Percentiles rank a stretch among this genome's conserved stretches.
Conservation (phyloP, 768 basidiomycete genomes). For the Boletus speciosus region DNA sequence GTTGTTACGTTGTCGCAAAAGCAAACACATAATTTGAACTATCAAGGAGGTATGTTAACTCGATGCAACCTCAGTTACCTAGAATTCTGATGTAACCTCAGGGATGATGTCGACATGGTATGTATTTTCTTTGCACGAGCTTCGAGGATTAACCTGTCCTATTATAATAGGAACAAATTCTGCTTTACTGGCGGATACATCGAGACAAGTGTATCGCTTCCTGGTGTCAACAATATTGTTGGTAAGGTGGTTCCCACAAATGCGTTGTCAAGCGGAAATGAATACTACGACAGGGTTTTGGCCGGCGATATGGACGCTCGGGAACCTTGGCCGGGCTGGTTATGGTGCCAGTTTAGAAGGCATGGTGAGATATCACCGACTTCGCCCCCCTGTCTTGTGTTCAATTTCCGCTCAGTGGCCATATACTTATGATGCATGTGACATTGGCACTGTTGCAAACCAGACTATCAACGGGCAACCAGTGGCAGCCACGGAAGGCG, state of each 20-base stretch:
- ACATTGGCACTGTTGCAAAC: slow-evolving; percentile 79
- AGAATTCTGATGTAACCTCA: slow-evolving; percentile 36
- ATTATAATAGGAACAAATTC: slow-evolving; percentile 67
- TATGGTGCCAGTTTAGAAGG: slow-evolving; percentile 64
- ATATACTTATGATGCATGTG: slow-evolving; percentile 70
- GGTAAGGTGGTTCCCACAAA: slow-evolving; percentile 29
- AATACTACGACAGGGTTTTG: slow-evolving; percentile 37
- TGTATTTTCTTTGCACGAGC: slow-evolving; percentile 2
- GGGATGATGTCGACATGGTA: slow-evolving; percentile 47
- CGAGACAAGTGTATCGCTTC: slow-evolving; percentile 60
- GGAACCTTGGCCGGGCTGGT: slow-evolving; percentile 60
- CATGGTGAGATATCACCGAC: slow-evolving; percentile 31
- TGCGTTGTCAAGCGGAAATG: neutral
- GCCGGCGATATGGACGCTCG: slow-evolving; percentile 59
- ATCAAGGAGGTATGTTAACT: slow-evolving; percentile 34
- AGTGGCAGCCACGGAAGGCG: slow-evolving; percentile 53
- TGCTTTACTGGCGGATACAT: slow-evolving; percentile 85
- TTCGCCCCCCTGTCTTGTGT: neutral
- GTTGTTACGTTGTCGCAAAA: slow-evolving; percentile 48
- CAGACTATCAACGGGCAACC: slow-evolving; percentile 75
- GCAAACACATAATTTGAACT: slow-evolving; percentile 45
- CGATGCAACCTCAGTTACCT: slow-evolving; percentile 15
- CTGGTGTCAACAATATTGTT: slow-evolving; percentile 61
- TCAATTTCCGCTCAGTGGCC: slow-evolving; percentile 47
- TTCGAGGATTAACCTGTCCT: slow-evolving; percentile 5